Base-by-base conservation (phyloP, 768 basidiomycete genomes). In the Tricholoma saponaceum region DNA sequence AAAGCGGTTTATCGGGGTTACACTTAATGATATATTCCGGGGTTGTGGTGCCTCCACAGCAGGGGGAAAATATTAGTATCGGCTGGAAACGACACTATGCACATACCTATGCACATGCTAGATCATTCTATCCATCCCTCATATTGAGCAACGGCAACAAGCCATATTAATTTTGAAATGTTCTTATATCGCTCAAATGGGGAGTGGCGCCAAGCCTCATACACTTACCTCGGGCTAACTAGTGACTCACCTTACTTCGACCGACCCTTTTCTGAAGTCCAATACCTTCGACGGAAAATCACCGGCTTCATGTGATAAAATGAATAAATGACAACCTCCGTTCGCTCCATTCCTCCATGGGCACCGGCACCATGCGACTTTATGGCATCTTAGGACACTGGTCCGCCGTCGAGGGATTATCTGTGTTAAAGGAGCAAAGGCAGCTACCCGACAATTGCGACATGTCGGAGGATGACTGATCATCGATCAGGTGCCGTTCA, bases 181-280 rank as follows among this genome's bases (percentile, higher is more conserved):
- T 13, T 23, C 22, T 23, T 13, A 44, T 0, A 43, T 43, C 18
- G 16, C 41, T 2, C 37, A 22, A 43, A 47, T 16, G 23, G 8
- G 8, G 4, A 26, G 25, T 47, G 20, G 20, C 12, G 14, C 14
- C 13, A 6, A 20, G 4, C 23, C 51, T 22, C 14, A 10, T 14
- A n/a, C 41, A 62, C 30, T 47, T 37, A 8, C 30, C 30, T 2
- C 12, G 30, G 30, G 30, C 30, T 8, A 32, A 32, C 30, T 32
- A n/a, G n/a, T n/a, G 30, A 37, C 35, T 37, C 35, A 63, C 67
- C 51, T 63, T 60, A 25, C 54, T 60, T 50, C 62, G 98, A 96
- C 6, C 13, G 16, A 95, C 3, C 95, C 96, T 2, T 76, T 83
- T 20, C 96, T 95, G n/a, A 88, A 85, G 68, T 89, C 87, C 30